Evolutionary conservation across 2,329 filamentous ascomycete species (phyloP), one percentile per base, ranked within the genome.

Genomic region (Aspergillus pseudonomiae): DNA sequence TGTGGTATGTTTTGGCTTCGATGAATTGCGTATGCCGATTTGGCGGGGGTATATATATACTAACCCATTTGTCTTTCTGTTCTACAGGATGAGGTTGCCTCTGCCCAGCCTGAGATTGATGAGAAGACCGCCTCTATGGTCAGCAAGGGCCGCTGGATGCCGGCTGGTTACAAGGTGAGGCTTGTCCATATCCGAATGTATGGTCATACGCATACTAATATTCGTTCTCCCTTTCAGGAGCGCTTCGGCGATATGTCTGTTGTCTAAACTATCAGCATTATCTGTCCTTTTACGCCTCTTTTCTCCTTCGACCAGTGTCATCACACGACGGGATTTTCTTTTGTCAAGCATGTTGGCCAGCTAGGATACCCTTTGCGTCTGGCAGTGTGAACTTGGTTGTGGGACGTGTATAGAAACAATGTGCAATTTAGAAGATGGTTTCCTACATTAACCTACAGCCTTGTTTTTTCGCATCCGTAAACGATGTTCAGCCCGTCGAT

Each of bases 191-290:
- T 9, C 1, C 7, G 39, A 6, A 48, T 26, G 11, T 21, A 24
- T 6, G 2, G 28, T 12, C 53, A 2, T 14, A 66, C 61, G 62
- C 21, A 26, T 53, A 30, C 50, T 61, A 62, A 62, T 24, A 14
- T 41, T 28, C 57, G 24, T 62, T 61, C 16, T 79, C 62, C 68
- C 71, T 54, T 75, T 71, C 75, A 98, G 94, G 95, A 99, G 89
- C 96, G 94, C 88, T 99, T 98, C 83, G 95, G 95, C 85, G 94
- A 98, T 81, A 89, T 98, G 75, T 94, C 95, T 75, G 84, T 96
- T 74, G 86, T 98, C 81, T 99, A 97, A 88, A 87, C 79, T 63
- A 64, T 64, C 64, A 66, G 62, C 53, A 56, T 68, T 68, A 63
- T 65, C 66, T 66, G 66, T 75, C 63, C 59, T 62, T 67, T 70